Base-by-base conservation (phyloP, 2,329 filamentous ascomycete species). In the Furcasterigmium furcatum region DNA sequence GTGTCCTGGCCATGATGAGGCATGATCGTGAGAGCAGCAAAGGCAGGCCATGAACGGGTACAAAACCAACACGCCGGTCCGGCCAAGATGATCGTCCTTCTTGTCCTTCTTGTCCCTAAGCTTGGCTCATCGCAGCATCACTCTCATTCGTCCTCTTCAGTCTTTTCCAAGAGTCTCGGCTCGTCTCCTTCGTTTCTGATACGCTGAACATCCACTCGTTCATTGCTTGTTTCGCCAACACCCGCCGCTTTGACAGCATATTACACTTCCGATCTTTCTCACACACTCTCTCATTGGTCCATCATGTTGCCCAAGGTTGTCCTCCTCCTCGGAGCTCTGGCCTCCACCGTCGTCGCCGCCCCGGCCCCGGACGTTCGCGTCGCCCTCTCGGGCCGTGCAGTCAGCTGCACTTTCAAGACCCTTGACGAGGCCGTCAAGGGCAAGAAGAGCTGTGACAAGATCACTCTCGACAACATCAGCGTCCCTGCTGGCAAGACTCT, bases 401-500 rank as follows among this genome's bases (percentile, higher is more conserved):
- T 34, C 22, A 47, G 52, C 44, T 84, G 80, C 63, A 81, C 76
- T 13, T 80, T 84, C 58, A 78, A 70, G 38, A 68, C 71, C 44
- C 71, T 74, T 45, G 67, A 70, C 6, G 57, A 66, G 4, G 74
- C 73, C 39, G 71, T 64, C 49, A 67, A 68, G 49, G 67, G 67
- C 55, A 78, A 79, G 61, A 68, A 68, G 7, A 49, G 51, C 45
- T 85, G 81, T 62, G 66, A 76, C n/a, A 72, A 68, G 41, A 81
- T 84, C 50, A 62, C 72, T 19, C 64, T 84, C 21, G 70, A 68
- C 49, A 67, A 69, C 53, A 70, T 85, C 41, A 63, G 65, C 14
- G 80, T 84, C 12, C 80, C 81, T 5, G 73, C 79, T 5, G 80
- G 80, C 20, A 63, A 66, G 12, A 83, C 80, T 2, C 71, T 85